These are phyloP conservation scores for Ceratocystis variospora DNA, from an alignment of 2,329 filamentous ascomycete species.

Conservation along the genomic window DNA sequence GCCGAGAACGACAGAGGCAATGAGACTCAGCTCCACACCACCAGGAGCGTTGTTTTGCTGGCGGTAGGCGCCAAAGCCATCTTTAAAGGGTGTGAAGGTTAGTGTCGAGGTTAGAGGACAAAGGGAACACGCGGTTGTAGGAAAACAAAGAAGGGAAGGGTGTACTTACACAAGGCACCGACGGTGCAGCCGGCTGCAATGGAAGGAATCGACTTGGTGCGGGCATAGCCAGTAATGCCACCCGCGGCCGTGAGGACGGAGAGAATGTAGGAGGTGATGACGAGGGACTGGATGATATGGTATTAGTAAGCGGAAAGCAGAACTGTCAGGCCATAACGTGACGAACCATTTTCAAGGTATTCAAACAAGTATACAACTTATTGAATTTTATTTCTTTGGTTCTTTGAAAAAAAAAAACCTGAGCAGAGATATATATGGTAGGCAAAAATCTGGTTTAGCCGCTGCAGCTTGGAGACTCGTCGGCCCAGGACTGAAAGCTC, in stretches of 20 bases:
- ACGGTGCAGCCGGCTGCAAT: slow-evolving; percentile 74
- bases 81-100: slow-evolving; percentile 25
- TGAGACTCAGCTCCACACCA: slow-evolving; percentile 74
- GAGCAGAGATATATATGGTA: neutral
- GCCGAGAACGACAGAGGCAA: slow-evolving; percentile 73
- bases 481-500: neutral
- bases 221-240: slow-evolving; percentile 73
- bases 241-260: slow-evolving; percentile 73
- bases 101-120: neutral
- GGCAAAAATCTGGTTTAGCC: neutral
- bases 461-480: neutral
- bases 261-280: slow-evolving; percentile 59
- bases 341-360: slow-evolving; percentile 10
- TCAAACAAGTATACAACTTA: neutral
- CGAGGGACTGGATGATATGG: slow-evolving; percentile 17
- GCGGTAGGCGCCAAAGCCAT: slow-evolving; percentile 69
- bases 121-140: neutral
- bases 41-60: slow-evolving; percentile 63
- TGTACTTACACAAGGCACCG: slow-evolving; percentile 47
- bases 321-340: neutral
- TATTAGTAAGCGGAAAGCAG: slow-evolving; percentile 3
- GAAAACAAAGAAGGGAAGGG: neutral
- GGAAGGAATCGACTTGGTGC: slow-evolving; percentile 75
- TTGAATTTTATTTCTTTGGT: too few species aligned
- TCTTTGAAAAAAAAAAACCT: neutral